These are phyloP conservation scores for Xylaria telfairii DNA, from an alignment of 495 filamentous ascomycete species.

Conservation along the genomic window DNA sequence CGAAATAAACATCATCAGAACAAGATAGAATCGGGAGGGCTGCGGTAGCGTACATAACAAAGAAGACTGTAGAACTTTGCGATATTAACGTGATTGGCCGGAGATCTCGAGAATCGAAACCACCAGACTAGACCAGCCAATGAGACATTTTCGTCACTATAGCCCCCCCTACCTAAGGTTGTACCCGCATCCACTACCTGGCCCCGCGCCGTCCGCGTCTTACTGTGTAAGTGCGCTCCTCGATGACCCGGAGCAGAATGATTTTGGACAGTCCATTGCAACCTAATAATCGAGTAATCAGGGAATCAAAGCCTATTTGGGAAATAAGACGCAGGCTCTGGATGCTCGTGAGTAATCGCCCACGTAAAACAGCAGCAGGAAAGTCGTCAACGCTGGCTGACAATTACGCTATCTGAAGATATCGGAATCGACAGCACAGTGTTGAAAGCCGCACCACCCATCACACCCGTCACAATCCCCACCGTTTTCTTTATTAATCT, in stretches of 20 bases:
- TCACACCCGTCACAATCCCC: conserved; percentile 1
- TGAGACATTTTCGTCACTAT: background rate
- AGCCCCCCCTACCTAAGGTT: background rate
- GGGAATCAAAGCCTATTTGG: background rate
- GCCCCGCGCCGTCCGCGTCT: background rate
- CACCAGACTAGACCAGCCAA: background rate
- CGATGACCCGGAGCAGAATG: background rate
- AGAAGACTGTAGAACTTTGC: background rate
- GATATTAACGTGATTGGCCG: conserved; percentile 11
- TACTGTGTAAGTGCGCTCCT: background rate
- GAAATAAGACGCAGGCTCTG: background rate
- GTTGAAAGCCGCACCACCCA: conserved; percentile 15
- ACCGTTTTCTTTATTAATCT: conserved; percentile 6
- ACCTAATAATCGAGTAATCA: background rate
- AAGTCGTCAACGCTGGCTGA: background rate
- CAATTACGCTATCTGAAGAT: conserved; percentile 2
- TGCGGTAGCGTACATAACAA: background rate
- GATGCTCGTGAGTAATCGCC: conserved; percentile 9
- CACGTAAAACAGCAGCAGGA: background rate
- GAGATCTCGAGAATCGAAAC: background rate
- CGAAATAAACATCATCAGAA: background rate
- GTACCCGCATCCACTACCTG: background rate
- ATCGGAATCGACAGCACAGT: background rate
- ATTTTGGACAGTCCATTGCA: background rate
- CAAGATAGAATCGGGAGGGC: background rate